Conservation (phyloP, 2,329 filamentous ascomycete genomes). For the Fusarium stilboides region DNA sequence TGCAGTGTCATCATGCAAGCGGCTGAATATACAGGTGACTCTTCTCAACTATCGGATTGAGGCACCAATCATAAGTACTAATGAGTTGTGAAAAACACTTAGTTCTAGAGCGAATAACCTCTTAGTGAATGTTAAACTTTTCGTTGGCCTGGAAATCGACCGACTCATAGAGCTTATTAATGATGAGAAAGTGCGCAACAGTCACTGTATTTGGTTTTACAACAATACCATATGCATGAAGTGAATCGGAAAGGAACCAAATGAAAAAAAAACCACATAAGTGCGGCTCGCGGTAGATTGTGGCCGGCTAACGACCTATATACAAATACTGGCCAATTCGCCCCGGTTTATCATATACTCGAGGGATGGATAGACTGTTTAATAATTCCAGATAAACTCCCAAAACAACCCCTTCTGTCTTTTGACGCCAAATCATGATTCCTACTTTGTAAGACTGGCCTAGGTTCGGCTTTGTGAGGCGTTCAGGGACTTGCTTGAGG, state of each 20-base stretch:
- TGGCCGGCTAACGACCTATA: conserved; percentile 9
- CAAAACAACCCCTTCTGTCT: conserved; percentile 20
- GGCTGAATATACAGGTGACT: too few relatives aligned
- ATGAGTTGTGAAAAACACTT: too few relatives aligned
- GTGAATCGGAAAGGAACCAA: conserved; percentile 46
- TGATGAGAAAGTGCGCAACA: too few relatives aligned
- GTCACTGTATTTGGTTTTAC: too few relatives aligned
- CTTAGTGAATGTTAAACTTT: too few relatives aligned
- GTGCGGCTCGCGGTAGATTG: not conserved
- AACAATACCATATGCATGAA: too few relatives aligned
- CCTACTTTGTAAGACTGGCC: conserved; percentile 16
- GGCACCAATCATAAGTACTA: too few relatives aligned
- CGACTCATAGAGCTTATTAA: too few relatives aligned
- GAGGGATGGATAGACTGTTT: conserved; percentile 13
- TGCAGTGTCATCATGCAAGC: too few relatives aligned
- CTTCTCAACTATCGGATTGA: too few relatives aligned
- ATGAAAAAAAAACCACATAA: conserved; percentile 57
- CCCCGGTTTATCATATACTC: not conserved
- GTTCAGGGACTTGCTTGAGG: conserved; percentile 70
- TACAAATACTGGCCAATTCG: conserved; percentile 13
- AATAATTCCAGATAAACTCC: conserved; percentile 27
- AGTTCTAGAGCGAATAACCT: too few relatives aligned
- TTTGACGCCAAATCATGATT: conserved; percentile 32
- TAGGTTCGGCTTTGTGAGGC: conserved; percentile 45
- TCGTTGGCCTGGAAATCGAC: too few relatives aligned